A percentile compares a stretch with the other conserved stretches of the same genome.
These are phyloP conservation scores for Plantago lanceolata DNA, from an alignment of 305 asterid species.

Conservation along the genomic window DNA sequence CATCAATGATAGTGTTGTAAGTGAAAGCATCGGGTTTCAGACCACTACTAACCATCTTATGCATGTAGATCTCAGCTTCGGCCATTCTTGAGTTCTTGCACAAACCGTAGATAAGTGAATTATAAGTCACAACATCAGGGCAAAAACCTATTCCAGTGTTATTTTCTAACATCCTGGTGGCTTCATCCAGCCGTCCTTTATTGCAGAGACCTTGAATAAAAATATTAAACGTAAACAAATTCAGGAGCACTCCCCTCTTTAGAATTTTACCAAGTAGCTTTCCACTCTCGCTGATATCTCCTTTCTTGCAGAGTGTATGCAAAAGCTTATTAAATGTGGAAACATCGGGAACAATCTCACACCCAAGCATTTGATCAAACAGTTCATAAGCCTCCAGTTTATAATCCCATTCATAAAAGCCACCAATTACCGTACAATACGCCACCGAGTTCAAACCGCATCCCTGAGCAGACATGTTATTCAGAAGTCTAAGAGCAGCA, in stretches of 20 bases:
- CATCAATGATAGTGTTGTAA: slow-evolving; percentile 74
- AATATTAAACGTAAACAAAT: slow-evolving; percentile 71
- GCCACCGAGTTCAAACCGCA: slow-evolving; percentile 70
- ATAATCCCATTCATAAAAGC: slow-evolving; percentile 63
- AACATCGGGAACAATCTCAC: slow-evolving; percentile 52
- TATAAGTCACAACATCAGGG: slow-evolving; percentile 79
- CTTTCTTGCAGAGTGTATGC: slow-evolving; percentile 70
- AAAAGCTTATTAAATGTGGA: slow-evolving; percentile 77
- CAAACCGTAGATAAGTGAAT: slow-evolving; percentile 68
- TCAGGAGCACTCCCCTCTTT: slow-evolving; percentile 69
- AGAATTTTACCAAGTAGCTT: slow-evolving; percentile 66
- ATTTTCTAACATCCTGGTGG: slow-evolving; percentile 57
- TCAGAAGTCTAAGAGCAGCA: slow-evolving; percentile 82
- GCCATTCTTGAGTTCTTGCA: slow-evolving; percentile 70
- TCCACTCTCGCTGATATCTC: slow-evolving; percentile 61
- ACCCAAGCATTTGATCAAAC: slow-evolving; percentile 69
- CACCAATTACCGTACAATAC: slow-evolving; percentile 71
- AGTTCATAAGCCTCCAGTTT: slow-evolving; percentile 50
- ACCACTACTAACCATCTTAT: slow-evolving; percentile 70
- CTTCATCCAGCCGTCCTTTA: slow-evolving; percentile 56
- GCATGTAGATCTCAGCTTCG: slow-evolving; percentile 70
- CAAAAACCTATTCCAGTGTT: slow-evolving; percentile 42
- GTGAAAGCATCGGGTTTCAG: slow-evolving; percentile 72
- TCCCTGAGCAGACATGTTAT: slow-evolving; percentile 74
- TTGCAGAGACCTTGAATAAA: slow-evolving; percentile 79